Conservation (phyloP, 1,284 basidiomycete species). For the Hemileia vastatrix region DNA sequence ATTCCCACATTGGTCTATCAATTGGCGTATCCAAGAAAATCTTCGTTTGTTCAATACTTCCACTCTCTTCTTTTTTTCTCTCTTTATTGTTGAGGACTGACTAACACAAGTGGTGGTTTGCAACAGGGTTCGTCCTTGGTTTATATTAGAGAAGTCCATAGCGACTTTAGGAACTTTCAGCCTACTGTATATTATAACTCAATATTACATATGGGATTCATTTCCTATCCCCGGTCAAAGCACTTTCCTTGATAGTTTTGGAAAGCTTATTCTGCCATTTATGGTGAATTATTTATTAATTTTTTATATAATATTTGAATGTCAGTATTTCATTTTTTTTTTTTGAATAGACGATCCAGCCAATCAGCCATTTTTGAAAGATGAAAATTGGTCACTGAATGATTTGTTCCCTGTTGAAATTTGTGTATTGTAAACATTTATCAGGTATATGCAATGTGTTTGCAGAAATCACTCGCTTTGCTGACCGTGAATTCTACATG, state of each 20-base stretch:
- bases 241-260: constrained; percentile 49
- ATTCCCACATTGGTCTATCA: constrained; percentile 93
- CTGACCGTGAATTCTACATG: constrained; percentile 91
- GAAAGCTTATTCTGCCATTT: constrained; percentile 86
- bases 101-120: background rate
- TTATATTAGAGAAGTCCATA: constrained; percentile 86
- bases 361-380: too few species aligned
- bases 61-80: background rate
- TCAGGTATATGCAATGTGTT: constrained; percentile 93
- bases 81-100: background rate
- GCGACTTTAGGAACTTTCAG: constrained; percentile 94
- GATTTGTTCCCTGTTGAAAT: too few species aligned
- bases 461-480: constrained; percentile 72
- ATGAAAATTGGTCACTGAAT: too few species aligned
- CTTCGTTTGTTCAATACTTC: constrained; percentile 50
- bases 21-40: constrained; percentile 85
- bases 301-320: constrained; percentile 45
- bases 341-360: too few species aligned
- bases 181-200: constrained; percentile 69
- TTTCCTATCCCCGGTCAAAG: constrained; percentile 50
- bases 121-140: constrained; percentile 54
- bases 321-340: constrained; percentile 7
- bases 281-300: constrained; percentile 55
- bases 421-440: constrained; percentile 32
- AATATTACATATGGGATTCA: constrained; percentile 70